Base-by-base conservation (phyloP, 2,329 filamentous ascomycete genomes). In the Coleophoma crateriformis region DNA sequence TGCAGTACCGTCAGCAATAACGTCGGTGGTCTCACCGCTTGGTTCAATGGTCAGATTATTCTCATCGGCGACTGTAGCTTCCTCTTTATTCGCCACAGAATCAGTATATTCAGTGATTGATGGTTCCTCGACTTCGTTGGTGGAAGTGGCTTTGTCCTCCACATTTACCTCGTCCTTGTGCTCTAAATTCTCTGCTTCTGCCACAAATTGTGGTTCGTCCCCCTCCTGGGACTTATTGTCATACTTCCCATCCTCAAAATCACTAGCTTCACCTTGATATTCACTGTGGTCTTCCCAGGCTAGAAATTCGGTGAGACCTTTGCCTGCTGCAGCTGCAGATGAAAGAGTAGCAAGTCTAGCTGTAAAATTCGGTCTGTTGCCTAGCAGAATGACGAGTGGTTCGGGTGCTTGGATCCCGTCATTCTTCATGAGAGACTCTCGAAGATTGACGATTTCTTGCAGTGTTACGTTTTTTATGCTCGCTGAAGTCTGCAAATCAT, bases 331-430 rank as follows among this genome's bases (percentile, higher is more conserved):
- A 50, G 74, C 79, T 59, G 74, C 75, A 55, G 72, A 66, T 41
- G 70, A 67, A 43, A 87, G 70, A 53, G 74, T 70, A 34, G 68
- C 66, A 32, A 85, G 64, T 50, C 78, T 74, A 40, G 72, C 71
- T 3, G 70, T 66, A 58, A 84, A 77, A 44, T 75, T 77, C 38
- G 74, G 67, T 58, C 76, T 79, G 17, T 73, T 75, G 47, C 68
- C 70, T 46, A 87, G 68, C 10, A 71, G 72, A 49, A 86, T 68
- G 57, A 81, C 79, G n/a, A 85, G 70, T 14, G 80, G 76, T 33
- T 77, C 72, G 2, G 75, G 73, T 19, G 72, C 64, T 47, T 73
- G 67, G 38, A 71, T 64, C 20, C 74, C 78, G 61, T 85, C 82
- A 59, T 86, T 82, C 33, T 71, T 71, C 55, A 78, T 74, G 42